A percentile compares a stretch with the other conserved stretches of the same genome.
Conservation (phyloP, 805 yeast species). For the Metschnikowia bowlesiae region DNA sequence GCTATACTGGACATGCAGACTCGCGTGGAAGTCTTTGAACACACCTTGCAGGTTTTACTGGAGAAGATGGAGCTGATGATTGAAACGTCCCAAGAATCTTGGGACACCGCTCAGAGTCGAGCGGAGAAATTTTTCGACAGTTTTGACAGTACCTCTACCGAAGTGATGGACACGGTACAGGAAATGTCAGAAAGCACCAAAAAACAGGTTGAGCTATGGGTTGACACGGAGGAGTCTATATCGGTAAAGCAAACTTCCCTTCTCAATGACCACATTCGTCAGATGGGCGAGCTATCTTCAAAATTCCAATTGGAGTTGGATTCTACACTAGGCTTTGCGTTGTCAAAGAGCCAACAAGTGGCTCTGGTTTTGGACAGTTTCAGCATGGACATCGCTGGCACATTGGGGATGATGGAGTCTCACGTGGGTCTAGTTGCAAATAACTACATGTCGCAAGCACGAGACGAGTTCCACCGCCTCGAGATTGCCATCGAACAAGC, state of each 20-base stretch:
- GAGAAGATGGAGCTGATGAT: slow-evolving; percentile 2
- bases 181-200: slow-evolving; percentile 3
- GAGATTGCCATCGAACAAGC: neutral
- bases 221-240: neutral
- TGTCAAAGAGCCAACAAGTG: neutral
- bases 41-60: neutral
- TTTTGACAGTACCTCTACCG: slow-evolving; percentile 2
- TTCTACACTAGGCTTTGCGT: neutral
- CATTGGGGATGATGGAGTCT: neutral
- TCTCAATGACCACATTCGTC: slow-evolving; percentile 1
- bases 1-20: neutral
- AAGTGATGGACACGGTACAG: neutral
- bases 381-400: neutral
- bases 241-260: slow-evolving; percentile 3
- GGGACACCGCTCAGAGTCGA: neutral
- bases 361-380: neutral
- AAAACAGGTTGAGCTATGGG: slow-evolving; percentile 3
- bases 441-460: neutral
- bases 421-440: neutral
- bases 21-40: slow-evolving; percentile 1
- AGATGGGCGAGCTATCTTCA: neutral
- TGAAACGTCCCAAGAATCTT: neutral
- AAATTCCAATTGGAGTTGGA: neutral
- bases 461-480: neutral
- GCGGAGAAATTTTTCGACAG: neutral